Conservation (phyloP, 2,329 filamentous ascomycete species). For the Sporothrix brunneoviolacea region DNA sequence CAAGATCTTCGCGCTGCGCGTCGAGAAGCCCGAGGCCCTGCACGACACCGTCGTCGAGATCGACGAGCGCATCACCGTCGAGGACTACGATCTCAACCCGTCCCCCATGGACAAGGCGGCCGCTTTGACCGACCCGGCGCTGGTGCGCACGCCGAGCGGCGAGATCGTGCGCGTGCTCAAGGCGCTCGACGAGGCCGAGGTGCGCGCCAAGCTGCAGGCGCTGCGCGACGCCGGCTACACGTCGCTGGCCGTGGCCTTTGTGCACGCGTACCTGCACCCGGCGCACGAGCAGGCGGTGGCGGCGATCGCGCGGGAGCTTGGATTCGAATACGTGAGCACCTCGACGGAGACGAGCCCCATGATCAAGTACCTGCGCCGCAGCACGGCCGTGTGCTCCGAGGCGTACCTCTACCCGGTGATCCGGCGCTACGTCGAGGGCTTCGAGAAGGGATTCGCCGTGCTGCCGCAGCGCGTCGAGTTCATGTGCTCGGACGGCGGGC, state of each 20-base stretch:
- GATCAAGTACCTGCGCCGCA: slow-evolving; percentile 66
- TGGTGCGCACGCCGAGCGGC: no score
- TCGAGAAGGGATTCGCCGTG: slow-evolving; percentile 60
- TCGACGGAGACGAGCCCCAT: slow-evolving; percentile 32
- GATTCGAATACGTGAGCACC: not conserved
- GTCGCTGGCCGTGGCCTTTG: slow-evolving; percentile 37
- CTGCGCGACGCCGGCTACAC: slow-evolving; percentile 40
- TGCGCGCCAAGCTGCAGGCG: slow-evolving; percentile 25
- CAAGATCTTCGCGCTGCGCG: slow-evolving; percentile 15
- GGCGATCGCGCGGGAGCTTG: slow-evolving; percentile 9
- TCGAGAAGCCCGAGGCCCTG: slow-evolving; percentile 12
- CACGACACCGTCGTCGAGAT: slow-evolving; percentile 18
- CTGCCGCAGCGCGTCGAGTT: slow-evolving; percentile 62
- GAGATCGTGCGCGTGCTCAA: slow-evolving; percentile 27
- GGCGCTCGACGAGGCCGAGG: slow-evolving; percentile 23
- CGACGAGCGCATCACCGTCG: slow-evolving; percentile 17
- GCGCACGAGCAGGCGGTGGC: slow-evolving; percentile 42
- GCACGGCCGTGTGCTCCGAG: slow-evolving; percentile 61
- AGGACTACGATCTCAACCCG: slow-evolving; percentile 28
- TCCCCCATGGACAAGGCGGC: slow-evolving; percentile 24
- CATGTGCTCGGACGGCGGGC: slow-evolving; percentile 58
- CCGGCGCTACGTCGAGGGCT: slow-evolving; percentile 62
- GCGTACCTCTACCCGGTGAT: slow-evolving; percentile 70
- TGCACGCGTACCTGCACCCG: slow-evolving; percentile 53
- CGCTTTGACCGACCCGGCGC: slow-evolving; percentile 29